Evolutionary conservation across 2,329 filamentous ascomycete genomes (phyloP), one percentile per base, ranked within the genome.

Genomic region (Ophiostoma ulmi): DNA sequence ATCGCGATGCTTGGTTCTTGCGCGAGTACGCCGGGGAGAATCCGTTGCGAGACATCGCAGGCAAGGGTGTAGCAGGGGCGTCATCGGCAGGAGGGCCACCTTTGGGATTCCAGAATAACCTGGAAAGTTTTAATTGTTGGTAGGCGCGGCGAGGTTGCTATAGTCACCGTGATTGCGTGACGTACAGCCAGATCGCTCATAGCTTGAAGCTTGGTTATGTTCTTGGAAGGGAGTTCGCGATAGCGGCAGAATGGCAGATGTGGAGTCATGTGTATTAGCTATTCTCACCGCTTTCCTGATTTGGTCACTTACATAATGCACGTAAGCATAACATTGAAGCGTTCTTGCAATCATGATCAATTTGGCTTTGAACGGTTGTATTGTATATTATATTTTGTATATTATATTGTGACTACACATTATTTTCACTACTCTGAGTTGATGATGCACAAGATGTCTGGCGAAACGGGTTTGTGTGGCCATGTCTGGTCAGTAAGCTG

Each of bases 21-120:
- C 83, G 83, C 72, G 82, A 78, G 20, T 69, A 58, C 74, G 80
- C 80, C 74, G 81, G 79, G 71, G 81, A 78, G 52, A 79, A 76
- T 69, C 78, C 80, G 80, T 82, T 79, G 77, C 80, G 81, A 74
- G 80, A 79, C 81, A 82, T 81, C 74, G 75, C 64, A 74, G 72
- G 17, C 63, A 26, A 22, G 41, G 20, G 13, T 70, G 38, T 26
- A 44, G 55, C n/a, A 26, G 48, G 55, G 38, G 61, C 66, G 68
- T 71, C 71, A 70, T 72, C 63, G 68, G 71, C 52, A 52, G 61
- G 39, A 41, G 67, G 38, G 31, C 22, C 22, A 26, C 10, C 38
- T 48, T 41, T 41, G 41, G 13, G 41, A 22, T 44, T 63, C 44
- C 55, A 63, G 67, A 44, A 71, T 71, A 38, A 41, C 52, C 64